Percentiles rank a stretch among this genome's conserved stretches.
Evolutionary conservation across 1,284 basidiomycete species (phyloP).

Genomic region (Ustilago sp.): DNA sequence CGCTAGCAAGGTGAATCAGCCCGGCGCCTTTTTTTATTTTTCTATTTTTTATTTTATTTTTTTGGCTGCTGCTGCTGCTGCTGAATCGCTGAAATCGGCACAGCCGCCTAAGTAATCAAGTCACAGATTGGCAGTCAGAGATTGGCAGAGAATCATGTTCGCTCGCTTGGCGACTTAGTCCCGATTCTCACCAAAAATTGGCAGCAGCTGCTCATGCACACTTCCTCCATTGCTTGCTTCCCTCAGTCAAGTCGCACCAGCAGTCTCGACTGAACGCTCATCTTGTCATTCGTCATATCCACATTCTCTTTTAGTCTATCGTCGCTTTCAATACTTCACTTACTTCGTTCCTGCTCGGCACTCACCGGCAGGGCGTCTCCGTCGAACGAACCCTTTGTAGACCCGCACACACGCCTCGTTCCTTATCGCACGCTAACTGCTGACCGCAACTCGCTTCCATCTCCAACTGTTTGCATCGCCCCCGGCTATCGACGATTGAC

Average conservation of each 20-base stretch:
- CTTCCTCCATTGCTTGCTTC: neutral
- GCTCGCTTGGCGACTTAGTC: neutral
- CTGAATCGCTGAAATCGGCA: too few relatives aligned
- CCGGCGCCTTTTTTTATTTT: neutral
- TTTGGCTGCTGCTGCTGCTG: neutral
- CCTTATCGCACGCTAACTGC: slow-evolving; percentile 4
- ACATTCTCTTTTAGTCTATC: slow-evolving; percentile 17
- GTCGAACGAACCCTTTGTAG: slow-evolving; percentile 3
- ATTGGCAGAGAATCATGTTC: neutral
- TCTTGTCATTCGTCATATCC: slow-evolving; percentile 35
- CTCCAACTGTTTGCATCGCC: slow-evolving; percentile 17
- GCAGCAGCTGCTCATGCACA: neutral
- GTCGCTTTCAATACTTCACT: neutral
- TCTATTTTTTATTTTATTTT: neutral
- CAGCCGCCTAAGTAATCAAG: neutral
- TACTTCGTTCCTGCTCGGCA: neutral
- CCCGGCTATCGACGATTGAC: slow-evolving; percentile 24
- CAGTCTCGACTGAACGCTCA: slow-evolving; percentile 11
- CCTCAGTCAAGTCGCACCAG: slow-evolving; percentile 32
- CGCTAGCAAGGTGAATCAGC: neutral
- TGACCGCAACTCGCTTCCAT: neutral
- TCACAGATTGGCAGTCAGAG: neutral
- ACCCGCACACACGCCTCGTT: neutral
- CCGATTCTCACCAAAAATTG: slow-evolving; percentile 6
- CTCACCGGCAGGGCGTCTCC: slow-evolving; percentile 4